phyloP scores from a whole-genome alignment of 352 stramenopile genomes.

The Phytophthora macrochlamydospora region DNA sequence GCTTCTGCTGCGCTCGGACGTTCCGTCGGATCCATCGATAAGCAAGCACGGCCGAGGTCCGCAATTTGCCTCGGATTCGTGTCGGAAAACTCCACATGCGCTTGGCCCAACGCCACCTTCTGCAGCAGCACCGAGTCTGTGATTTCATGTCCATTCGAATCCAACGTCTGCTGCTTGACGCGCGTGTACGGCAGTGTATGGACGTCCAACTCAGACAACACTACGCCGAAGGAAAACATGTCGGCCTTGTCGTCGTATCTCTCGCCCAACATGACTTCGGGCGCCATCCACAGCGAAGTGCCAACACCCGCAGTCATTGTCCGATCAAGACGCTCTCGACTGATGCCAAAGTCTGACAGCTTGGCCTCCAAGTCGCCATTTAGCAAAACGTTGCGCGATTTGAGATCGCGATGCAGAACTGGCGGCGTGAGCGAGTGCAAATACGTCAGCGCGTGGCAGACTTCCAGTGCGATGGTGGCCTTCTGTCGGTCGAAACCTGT shows the following conservation, averaged over 20 bases:
- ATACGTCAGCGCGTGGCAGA: slow-evolving; percentile 32
- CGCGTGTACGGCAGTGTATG: slow-evolving; percentile 16
- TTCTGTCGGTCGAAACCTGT: slow-evolving; percentile 40
- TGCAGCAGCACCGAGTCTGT: slow-evolving; percentile 8
- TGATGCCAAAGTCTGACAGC: slow-evolving; percentile 64
- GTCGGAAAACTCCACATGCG: slow-evolving; percentile 24
- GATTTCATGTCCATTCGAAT: slow-evolving; percentile 9
- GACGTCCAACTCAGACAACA: slow-evolving; percentile 23
- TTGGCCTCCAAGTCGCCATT: slow-evolving; percentile 42
- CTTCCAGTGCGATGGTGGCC: slow-evolving; percentile 36
- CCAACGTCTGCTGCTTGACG: slow-evolving; percentile 4
- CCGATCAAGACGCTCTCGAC: slow-evolving; percentile 26
- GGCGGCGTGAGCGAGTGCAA: slow-evolving; percentile 19
- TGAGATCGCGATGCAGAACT: slow-evolving; percentile 25
- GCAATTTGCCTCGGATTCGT: slow-evolving; percentile 13
- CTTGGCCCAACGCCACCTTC: slow-evolving; percentile 13
- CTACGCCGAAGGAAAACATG: slow-evolving; percentile 24
- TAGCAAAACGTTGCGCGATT: slow-evolving; percentile 50
- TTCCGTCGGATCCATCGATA: slow-evolving; percentile 12
- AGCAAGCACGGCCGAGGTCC: slow-evolving; percentile 15
- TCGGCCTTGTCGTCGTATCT: slow-evolving; percentile 24
- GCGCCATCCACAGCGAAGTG: slow-evolving; percentile 25
- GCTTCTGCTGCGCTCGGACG: slow-evolving; percentile 21
- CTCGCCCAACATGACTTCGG: slow-evolving; percentile 22
- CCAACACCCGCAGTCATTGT: slow-evolving; percentile 32